Percentiles rank a stretch among this genome's conserved stretches.
Conservation (phyloP, 805 yeast species). For the Candida boidinii region DNA sequence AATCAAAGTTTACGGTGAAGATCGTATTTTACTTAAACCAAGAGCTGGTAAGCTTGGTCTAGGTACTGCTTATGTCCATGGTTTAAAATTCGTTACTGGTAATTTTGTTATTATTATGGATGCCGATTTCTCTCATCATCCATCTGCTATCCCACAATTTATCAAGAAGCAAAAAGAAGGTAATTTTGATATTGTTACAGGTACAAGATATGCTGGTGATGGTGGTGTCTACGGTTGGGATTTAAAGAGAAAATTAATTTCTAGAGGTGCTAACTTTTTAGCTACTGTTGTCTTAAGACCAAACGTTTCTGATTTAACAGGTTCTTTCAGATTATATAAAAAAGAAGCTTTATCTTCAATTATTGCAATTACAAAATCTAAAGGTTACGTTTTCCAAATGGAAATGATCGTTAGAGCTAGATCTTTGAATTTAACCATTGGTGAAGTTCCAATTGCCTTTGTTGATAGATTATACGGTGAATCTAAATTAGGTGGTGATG, state of each 20-base stretch:
- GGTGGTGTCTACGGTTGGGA: constrained; percentile 87
- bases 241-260: constrained; percentile 65
- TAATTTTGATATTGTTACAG: constrained; percentile 41
- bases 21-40: constrained; percentile 56
- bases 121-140: constrained; percentile 79
- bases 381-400: constrained; percentile 83
- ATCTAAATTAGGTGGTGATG: constrained; percentile 73
- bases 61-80: constrained; percentile 78
- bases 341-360: constrained; percentile 59
- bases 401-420: constrained; percentile 83
- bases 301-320: constrained; percentile 65
- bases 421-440: constrained; percentile 62
- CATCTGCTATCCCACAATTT: constrained; percentile 70
- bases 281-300: constrained; percentile 69
- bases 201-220: constrained; percentile 68
- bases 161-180: constrained; percentile 50
- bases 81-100: constrained; percentile 62
- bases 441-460: constrained; percentile 71
- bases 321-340: constrained; percentile 68
- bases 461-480: constrained; percentile 78
- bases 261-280: constrained; percentile 74
- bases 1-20: constrained; percentile 46
- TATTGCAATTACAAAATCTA: constrained; percentile 58
- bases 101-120: constrained; percentile 76
- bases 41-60: constrained; percentile 73